Conservation (phyloP, 352 stramenopile genomes). For the Globisporangium acanthophoron region DNA sequence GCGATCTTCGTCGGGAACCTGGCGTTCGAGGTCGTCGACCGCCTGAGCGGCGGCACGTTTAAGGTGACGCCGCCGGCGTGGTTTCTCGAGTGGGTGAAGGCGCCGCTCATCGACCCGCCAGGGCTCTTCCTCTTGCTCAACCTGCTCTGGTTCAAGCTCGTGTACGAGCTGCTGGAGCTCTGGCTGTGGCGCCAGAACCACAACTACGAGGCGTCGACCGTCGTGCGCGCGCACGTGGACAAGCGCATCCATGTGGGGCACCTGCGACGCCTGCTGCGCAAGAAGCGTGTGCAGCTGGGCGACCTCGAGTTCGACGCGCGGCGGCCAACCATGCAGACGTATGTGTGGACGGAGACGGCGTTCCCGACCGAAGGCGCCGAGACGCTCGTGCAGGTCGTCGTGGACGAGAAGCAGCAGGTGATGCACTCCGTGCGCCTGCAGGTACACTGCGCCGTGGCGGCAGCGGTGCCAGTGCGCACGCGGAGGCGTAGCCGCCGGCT, state of each 20-base stretch:
- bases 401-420: slow-evolving; percentile 57
- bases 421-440: slow-evolving; percentile 60
- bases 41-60: slow-evolving; percentile 90
- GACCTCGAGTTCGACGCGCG: slow-evolving; percentile 35
- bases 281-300: slow-evolving; percentile 27
- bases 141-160: slow-evolving; percentile 53
- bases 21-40: slow-evolving; percentile 94
- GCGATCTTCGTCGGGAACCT: slow-evolving; percentile 91
- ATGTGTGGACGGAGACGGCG: slow-evolving; percentile 71
- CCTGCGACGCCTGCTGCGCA: slow-evolving; percentile 35
- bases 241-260: slow-evolving; percentile 51
- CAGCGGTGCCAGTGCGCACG: slow-evolving; percentile 39
- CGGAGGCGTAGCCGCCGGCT: slow-evolving; percentile 12
- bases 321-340: slow-evolving; percentile 60
- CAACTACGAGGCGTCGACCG: slow-evolving; percentile 82
- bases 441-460: slow-evolving; percentile 46
- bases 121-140: slow-evolving; percentile 82
- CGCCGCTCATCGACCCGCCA: slow-evolving; percentile 49
- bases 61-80: slow-evolving; percentile 86
- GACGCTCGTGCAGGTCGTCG: slow-evolving; percentile 80
- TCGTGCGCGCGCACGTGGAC: slow-evolving; percentile 76
- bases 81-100: slow-evolving; percentile 75
- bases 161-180: slow-evolving; percentile 52
- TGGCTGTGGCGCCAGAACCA: slow-evolving; percentile 36
- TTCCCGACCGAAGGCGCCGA: slow-evolving; percentile 83